These are phyloP conservation scores for Neurospora sublineolata DNA, from an alignment of 495 filamentous ascomycete genomes.

Conservation along the genomic window DNA sequence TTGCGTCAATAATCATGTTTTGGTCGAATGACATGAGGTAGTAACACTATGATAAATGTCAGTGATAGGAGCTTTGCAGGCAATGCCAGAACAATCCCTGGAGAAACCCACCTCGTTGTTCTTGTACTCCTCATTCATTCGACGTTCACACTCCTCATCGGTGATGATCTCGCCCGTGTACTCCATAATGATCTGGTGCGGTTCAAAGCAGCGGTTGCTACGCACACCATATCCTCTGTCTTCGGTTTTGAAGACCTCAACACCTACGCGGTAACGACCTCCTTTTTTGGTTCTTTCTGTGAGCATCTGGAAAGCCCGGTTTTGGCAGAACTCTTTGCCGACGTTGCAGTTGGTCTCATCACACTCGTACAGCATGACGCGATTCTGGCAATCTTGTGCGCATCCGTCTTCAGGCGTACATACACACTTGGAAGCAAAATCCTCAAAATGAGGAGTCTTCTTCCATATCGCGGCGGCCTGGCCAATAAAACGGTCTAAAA, in stretches of 20 bases:
- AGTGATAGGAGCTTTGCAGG: slow-evolving; percentile 14
- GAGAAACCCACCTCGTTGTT: slow-evolving; percentile 63
- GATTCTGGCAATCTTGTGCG: slow-evolving; percentile 81
- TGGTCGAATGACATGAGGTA: slow-evolving; percentile 98
- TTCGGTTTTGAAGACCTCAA: slow-evolving; percentile 82
- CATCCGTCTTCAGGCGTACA: slow-evolving; percentile 71
- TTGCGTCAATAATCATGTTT: slow-evolving; percentile 97
- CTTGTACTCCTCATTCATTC: slow-evolving; percentile 87
- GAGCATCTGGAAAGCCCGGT: slow-evolving; percentile 76
- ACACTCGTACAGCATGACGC: slow-evolving; percentile 95
- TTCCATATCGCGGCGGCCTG: slow-evolving; percentile 81
- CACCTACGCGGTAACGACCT: slow-evolving; percentile 77
- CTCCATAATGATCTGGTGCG: slow-evolving; percentile 94
- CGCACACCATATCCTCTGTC: slow-evolving; percentile 89
- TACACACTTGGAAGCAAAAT: slow-evolving; percentile 64
- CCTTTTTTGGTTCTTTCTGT: slow-evolving; percentile 63
- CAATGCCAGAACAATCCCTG: background rate
- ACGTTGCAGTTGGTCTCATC: slow-evolving; percentile 79
- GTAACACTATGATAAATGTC: slow-evolving; percentile 53
- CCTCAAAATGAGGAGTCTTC: slow-evolving; percentile 58
- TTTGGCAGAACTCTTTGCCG: slow-evolving; percentile 58
- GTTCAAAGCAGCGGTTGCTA: slow-evolving; percentile 73
- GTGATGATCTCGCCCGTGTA: slow-evolving; percentile 97
- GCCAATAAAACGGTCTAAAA: slow-evolving; percentile 77
- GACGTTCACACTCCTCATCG: slow-evolving; percentile 78